Percentiles rank a stretch among this genome's conserved stretches.
Conservation (phyloP, 192 early-diverging fungal species). For the Backusella macrospora region DNA sequence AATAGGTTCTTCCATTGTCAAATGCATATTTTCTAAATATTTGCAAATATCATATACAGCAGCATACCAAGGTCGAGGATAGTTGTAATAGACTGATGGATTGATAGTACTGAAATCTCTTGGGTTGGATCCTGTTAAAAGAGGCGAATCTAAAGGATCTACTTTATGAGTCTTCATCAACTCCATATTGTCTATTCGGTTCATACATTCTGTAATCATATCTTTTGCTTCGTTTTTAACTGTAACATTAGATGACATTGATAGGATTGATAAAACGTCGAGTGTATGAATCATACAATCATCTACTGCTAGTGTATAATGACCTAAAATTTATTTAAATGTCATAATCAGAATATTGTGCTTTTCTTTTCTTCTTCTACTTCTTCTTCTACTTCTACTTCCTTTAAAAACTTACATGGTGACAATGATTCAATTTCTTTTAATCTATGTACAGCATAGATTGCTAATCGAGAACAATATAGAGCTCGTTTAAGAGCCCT, state of each 20-base stretch:
- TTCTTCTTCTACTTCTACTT: no score
- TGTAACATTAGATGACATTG: background rate
- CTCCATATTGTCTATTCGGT: background rate
- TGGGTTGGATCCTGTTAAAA: background rate
- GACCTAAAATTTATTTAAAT: background rate
- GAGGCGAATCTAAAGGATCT: background rate
- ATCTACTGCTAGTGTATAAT: background rate
- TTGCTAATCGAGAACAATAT: background rate
- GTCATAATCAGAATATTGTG: background rate
- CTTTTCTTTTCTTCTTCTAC: no score
- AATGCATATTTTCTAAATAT: background rate
- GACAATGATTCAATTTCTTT: background rate
- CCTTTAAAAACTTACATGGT: background rate
- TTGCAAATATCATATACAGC: background rate
- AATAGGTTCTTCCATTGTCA: background rate
- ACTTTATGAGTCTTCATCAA: background rate
- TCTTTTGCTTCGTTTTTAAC: background rate
- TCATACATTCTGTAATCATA: background rate
- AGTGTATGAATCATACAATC: slow-evolving; percentile 1
- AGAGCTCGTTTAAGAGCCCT: slow-evolving; percentile 1
- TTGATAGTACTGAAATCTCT: background rate
- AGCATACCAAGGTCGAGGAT: background rate
- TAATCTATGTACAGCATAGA: background rate
- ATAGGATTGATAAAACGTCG: background rate
- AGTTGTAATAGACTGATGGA: background rate